Conservation (phyloP, 352 stramenopile species). For the Blastocystis sp. region DNA sequence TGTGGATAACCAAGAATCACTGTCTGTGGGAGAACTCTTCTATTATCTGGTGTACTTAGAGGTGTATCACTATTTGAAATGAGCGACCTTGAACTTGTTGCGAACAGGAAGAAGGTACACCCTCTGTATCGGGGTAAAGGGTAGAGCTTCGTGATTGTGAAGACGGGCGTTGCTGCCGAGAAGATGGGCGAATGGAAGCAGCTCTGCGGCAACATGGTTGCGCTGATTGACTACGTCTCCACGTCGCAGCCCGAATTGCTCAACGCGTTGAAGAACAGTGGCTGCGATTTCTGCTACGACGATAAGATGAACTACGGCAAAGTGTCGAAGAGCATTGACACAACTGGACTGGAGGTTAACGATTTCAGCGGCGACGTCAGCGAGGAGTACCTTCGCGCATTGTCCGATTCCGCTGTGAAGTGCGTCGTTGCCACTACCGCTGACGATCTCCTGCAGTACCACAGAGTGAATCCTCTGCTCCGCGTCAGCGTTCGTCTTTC, state of each 20-base stretch:
- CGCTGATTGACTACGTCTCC: slow-evolving; percentile 25
- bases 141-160: slow-evolving; percentile 43
- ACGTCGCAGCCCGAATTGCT: slow-evolving; percentile 37
- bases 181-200: slow-evolving; percentile 11
- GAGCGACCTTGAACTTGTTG: slow-evolving; percentile 39
- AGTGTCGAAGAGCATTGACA: background rate
- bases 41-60: no score
- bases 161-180: background rate
- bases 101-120: slow-evolving; percentile 42
- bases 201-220: background rate
- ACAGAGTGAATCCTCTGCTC: background rate
- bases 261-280: slow-evolving; percentile 22
- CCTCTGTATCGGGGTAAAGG: background rate
- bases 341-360: background rate
- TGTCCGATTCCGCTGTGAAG: background rate
- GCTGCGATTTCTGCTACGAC: slow-evolving; percentile 19
- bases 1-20: no score
- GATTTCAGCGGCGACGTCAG: slow-evolving; percentile 16
- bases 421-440: background rate
- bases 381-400: background rate
- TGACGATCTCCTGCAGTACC: background rate
- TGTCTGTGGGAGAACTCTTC: no score
- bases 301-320: slow-evolving; percentile 30
- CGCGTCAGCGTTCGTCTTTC: slow-evolving; percentile 5
- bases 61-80: background rate